These are phyloP conservation scores for Triglochin maritima DNA, from an alignment of 106 monocot species.

Conservation along the genomic window DNA sequence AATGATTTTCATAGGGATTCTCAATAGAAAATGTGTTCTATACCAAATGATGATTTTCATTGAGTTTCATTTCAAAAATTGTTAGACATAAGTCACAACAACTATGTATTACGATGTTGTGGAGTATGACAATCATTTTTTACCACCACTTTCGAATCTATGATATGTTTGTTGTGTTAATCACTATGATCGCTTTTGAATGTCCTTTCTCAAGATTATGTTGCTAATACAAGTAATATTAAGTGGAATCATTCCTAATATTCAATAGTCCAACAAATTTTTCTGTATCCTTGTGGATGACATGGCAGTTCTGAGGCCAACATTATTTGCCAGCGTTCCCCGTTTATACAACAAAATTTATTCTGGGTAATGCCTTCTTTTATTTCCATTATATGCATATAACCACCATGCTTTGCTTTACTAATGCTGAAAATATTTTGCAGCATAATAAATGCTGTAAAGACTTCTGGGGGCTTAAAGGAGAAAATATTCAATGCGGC, in stretches of 20 bases:
- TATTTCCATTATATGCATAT: background rate
- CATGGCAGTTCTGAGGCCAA: constrained; percentile 72
- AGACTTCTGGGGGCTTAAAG: constrained; percentile 69
- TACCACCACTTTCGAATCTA: too few relatives aligned
- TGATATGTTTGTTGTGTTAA: too few relatives aligned
- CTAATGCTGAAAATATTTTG: constrained; percentile 3
- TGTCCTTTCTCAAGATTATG: too few relatives aligned
- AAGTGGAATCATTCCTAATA: background rate
- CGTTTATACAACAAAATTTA: constrained; percentile 93
- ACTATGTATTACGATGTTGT: too few relatives aligned
- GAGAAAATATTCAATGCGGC: constrained; percentile 79
- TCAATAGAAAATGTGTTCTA: too few relatives aligned
- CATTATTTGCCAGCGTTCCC: constrained; percentile 84
- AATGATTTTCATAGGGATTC: too few relatives aligned
- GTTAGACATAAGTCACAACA: too few relatives aligned
- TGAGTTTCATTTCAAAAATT: too few relatives aligned
- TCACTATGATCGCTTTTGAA: too few relatives aligned
- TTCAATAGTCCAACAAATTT: background rate
- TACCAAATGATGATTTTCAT: too few relatives aligned
- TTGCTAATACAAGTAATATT: too few relatives aligned
- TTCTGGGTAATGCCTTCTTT: constrained; percentile 50
- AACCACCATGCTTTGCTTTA: background rate
- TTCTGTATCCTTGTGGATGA: constrained; percentile 61
- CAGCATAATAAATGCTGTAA: constrained; percentile 87
- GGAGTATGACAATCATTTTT: too few relatives aligned